phyloP scores from a whole-genome alignment of 2,329 filamentous ascomycete genomes.

The Lasiodiplodia hormozganensis region DNA sequence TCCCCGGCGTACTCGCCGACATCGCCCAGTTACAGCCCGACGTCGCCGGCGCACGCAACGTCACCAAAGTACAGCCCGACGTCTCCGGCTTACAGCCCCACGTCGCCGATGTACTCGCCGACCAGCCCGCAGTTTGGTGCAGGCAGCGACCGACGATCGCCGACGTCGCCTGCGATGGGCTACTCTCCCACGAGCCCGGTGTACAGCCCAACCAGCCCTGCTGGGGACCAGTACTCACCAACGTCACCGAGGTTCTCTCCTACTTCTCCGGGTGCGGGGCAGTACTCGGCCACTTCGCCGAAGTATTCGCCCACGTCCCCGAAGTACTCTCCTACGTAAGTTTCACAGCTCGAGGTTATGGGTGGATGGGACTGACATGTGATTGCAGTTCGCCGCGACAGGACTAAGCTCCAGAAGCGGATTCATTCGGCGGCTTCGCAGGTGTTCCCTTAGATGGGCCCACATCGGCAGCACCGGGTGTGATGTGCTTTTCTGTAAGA shows the following conservation, averaged over 20 bases:
- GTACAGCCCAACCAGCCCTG: slow-evolving; percentile 61
- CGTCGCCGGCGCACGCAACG: slow-evolving; percentile 58
- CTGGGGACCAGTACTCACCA: slow-evolving; percentile 61
- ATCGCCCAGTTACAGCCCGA: slow-evolving; percentile 60
- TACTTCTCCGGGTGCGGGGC: slow-evolving; percentile 44
- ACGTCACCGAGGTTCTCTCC: slow-evolving; percentile 46
- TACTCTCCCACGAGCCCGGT: slow-evolving; percentile 73
- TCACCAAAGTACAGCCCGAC: slow-evolving; percentile 68
- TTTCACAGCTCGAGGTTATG: slow-evolving; percentile 34
- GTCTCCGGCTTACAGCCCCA: slow-evolving; percentile 65
- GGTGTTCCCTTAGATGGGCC: slow-evolving; percentile 27
- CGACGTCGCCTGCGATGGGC: slow-evolving; percentile 66
- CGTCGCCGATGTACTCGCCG: slow-evolving; percentile 60
- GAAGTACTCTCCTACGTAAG: slow-evolving; percentile 56
- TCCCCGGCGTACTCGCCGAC: slow-evolving; percentile 62
- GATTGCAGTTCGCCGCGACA: slow-evolving; percentile 19
- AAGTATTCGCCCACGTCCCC: slow-evolving; percentile 55
- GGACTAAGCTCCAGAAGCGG: background rate
- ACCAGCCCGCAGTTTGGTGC: slow-evolving; percentile 56
- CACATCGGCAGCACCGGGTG: background rate
- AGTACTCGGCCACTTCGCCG: slow-evolving; percentile 47
- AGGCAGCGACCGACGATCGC: slow-evolving; percentile 45
- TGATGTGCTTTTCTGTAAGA: background rate
- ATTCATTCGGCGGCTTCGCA: background rate
- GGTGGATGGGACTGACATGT: slow-evolving; percentile 1